phyloP scores from a whole-genome alignment of 1,284 basidiomycete species.

The Cryptococcus deneoformans region DNA sequence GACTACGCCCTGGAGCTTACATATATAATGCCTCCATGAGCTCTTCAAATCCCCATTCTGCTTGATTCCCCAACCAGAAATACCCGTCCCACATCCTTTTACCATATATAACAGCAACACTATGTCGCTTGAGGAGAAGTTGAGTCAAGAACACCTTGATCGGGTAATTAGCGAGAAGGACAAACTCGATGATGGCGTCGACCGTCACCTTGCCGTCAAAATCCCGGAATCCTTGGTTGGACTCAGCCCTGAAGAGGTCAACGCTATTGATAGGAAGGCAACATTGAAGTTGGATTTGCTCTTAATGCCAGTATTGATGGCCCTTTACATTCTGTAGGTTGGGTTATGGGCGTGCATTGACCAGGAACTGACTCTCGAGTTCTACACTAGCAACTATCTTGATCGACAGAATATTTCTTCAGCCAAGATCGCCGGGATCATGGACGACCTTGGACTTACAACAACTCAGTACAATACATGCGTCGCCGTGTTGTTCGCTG shows the following conservation, averaged over 20 bases:
- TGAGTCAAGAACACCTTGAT: conserved; percentile 5
- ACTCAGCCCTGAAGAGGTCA: conserved; percentile 31
- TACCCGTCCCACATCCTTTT: neutral
- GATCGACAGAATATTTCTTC: conserved; percentile 33
- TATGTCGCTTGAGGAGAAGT: conserved; percentile 11
- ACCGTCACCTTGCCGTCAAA: conserved; percentile 26
- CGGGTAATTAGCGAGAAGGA: neutral
- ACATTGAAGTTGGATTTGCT: conserved; percentile 38
- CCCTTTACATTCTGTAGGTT: conserved; percentile 26
- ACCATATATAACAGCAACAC: neutral
- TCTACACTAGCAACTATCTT: conserved; percentile 19
- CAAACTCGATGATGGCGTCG: conserved; percentile 9
- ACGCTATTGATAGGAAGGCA: conserved; percentile 25
- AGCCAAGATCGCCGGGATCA: conserved; percentile 37
- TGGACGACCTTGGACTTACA: conserved; percentile 26
- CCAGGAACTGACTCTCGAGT: neutral
- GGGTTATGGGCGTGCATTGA: neutral
- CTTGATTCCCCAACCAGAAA: too few relatives aligned
- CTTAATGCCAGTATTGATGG: conserved; percentile 27
- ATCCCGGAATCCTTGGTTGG: conserved; percentile 30
- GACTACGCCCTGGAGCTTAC: too few relatives aligned
- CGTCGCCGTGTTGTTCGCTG: conserved; percentile 48
- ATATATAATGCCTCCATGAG: too few relatives aligned
- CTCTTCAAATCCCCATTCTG: too few relatives aligned
- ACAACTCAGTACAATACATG: conserved; percentile 43